These are phyloP conservation scores for Pichia inconspicua DNA, from an alignment of 1,139 yeast species.

Conservation along the genomic window DNA sequence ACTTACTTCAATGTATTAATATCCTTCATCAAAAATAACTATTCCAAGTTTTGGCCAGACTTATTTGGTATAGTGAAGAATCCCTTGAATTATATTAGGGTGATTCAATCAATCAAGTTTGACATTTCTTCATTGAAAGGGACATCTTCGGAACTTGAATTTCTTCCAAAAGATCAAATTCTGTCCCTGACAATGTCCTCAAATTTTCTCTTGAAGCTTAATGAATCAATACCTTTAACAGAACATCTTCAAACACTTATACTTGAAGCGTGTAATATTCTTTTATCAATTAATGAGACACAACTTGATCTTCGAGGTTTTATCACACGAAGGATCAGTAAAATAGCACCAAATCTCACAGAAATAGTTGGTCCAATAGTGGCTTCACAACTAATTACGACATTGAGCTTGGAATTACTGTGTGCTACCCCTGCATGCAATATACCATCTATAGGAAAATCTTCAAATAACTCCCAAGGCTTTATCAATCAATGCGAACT, in stretches of 20 bases:
- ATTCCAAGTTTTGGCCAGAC: constrained; percentile 63
- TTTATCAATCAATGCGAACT: constrained; percentile 47
- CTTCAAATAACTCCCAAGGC: constrained; percentile 50
- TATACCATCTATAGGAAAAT: constrained; percentile 66
- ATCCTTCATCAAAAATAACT: constrained; percentile 44
- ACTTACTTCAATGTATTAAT: constrained; percentile 48
- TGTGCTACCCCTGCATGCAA: constrained; percentile 78
- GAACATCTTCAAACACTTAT: constrained; percentile 11
- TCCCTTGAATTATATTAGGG: constrained; percentile 55
- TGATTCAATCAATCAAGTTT: constrained; percentile 47
- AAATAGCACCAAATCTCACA: constrained; percentile 74
- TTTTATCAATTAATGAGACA: not conserved
- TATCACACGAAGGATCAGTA: constrained; percentile 48
- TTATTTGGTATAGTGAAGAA: constrained; percentile 55
- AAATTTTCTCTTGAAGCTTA: constrained; percentile 30
- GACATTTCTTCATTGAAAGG: constrained; percentile 23
- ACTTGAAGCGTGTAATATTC: constrained; percentile 31
- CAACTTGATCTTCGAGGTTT: constrained; percentile 37
- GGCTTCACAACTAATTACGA: constrained; percentile 66
- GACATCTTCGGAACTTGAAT: constrained; percentile 29
- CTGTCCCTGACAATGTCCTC: constrained; percentile 73
- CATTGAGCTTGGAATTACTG: constrained; percentile 66
- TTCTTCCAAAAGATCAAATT: constrained; percentile 55
- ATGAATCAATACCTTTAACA: not conserved
- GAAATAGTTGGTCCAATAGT: constrained; percentile 65